phyloP scores from a whole-genome alignment of 208 protist genomes.

The Crithidia fasciculata region DNA sequence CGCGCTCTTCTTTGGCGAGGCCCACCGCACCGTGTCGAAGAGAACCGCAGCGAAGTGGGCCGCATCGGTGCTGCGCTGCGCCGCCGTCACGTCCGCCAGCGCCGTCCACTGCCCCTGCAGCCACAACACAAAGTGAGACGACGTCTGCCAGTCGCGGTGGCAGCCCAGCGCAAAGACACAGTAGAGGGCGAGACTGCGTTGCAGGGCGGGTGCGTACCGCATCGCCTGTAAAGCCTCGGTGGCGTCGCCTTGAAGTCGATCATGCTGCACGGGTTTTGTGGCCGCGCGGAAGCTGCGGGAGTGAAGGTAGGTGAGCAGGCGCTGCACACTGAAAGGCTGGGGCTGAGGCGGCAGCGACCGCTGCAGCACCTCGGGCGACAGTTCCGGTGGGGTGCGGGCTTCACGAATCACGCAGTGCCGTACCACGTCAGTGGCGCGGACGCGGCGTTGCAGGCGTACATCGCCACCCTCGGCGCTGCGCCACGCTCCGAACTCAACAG shows the following conservation, averaged over 20 bases:
- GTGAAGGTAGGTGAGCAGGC: slow-evolving; percentile 1
- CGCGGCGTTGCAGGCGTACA: neutral
- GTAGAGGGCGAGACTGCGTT: slow-evolving; percentile 20
- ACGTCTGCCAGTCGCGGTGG: slow-evolving; percentile 14
- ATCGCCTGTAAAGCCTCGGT: slow-evolving; percentile 9
- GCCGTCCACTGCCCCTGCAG: slow-evolving; percentile 14
- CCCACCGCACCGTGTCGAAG: slow-evolving; percentile 12
- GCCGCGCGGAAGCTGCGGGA: slow-evolving; percentile 5
- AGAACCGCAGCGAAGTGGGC: slow-evolving; percentile 20
- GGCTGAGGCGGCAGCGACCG: slow-evolving; percentile 16
- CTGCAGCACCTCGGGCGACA: slow-evolving; percentile 34
- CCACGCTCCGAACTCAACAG: slow-evolving; percentile 41
- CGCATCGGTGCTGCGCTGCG: neutral
- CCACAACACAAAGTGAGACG: slow-evolving; percentile 15
- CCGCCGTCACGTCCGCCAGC: neutral
- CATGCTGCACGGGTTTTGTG: neutral
- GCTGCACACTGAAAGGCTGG: neutral
- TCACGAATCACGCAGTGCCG: slow-evolving; percentile 50
- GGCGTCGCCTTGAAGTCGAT: neutral
- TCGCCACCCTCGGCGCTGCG: slow-evolving; percentile 14
- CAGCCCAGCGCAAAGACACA: slow-evolving; percentile 7
- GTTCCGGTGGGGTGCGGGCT: slow-evolving; percentile 32
- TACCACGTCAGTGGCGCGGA: slow-evolving; percentile 19
- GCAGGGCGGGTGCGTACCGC: slow-evolving; percentile 6
- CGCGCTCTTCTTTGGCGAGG: neutral